Conservation (phyloP, 768 basidiomycete genomes). For the Trametes cingulata region DNA sequence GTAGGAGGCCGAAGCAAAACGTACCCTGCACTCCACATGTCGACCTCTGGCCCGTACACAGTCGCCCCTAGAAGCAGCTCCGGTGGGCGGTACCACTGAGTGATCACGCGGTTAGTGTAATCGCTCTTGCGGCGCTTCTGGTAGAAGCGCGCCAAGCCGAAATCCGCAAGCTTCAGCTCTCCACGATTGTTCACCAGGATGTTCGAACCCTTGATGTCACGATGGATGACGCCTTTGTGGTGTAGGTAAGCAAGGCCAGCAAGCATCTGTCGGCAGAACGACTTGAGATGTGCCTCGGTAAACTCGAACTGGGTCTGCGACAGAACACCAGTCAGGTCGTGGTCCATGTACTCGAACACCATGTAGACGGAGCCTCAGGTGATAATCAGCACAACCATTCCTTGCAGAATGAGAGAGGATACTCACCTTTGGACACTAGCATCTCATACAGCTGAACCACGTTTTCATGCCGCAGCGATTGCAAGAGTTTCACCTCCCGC, state of each 20-base stretch:
- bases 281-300: conserved; percentile 87
- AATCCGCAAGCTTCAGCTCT: conserved; percentile 95
- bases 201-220: conserved; percentile 99
- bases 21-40: conserved; percentile 99
- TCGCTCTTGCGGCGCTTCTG: conserved; percentile 87
- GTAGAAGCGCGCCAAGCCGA: conserved; percentile 95
- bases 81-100: conserved; percentile 96
- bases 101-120: conserved; percentile 99
- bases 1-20: conserved; percentile 20
- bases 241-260: conserved; percentile 93
- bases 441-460: conserved; percentile 92
- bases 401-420: neutral
- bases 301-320: conserved; percentile 90
- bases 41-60: conserved; percentile 94
- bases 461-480: conserved; percentile 87
- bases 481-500: conserved; percentile 97
- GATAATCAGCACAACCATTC: neutral
- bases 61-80: conserved; percentile 95
- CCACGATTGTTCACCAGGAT: conserved; percentile 91
- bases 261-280: conserved; percentile 94
- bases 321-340: conserved; percentile 93
- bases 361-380: conserved; percentile 88
- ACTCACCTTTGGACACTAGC: conserved; percentile 95
- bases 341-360: conserved; percentile 99
- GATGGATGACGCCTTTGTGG: conserved; percentile 93